phyloP scores from a whole-genome alignment of 352 stramenopile species.

The Pythium aquatile region DNA sequence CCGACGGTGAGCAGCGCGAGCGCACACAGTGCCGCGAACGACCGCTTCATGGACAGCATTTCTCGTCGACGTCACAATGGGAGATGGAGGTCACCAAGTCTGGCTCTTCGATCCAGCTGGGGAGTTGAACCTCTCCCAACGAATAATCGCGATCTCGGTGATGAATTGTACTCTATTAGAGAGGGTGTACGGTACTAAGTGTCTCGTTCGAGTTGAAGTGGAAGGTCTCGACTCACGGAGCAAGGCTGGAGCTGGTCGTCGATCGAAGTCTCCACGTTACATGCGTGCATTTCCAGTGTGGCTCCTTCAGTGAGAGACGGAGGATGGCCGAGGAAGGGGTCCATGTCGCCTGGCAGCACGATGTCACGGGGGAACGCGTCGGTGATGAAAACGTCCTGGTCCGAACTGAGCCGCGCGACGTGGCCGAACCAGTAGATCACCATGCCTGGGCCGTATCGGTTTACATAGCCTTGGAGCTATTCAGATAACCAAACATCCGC shows the following conservation, averaged over 20 bases:
- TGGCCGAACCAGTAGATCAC: constrained; percentile 89
- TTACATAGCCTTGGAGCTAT: constrained; percentile 78
- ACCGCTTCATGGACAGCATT: constrained; percentile 13
- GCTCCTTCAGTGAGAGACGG: neutral
- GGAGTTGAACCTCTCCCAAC: neutral
- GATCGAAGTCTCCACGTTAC: constrained; percentile 19
- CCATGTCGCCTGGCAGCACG: constrained; percentile 50
- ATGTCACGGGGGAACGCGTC: constrained; percentile 55
- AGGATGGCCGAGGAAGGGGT: constrained; percentile 31
- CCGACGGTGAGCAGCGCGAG: constrained; percentile 17
- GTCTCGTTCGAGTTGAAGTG: neutral
- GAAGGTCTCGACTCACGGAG: neutral
- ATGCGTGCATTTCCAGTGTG: constrained; percentile 1
- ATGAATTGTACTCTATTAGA: neutral
- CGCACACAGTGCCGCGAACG: constrained; percentile 10
- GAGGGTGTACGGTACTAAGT: neutral
- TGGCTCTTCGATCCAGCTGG: constrained; percentile 8
- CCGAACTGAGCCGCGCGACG: constrained; percentile 49
- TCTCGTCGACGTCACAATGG: neutral
- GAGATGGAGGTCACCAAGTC: neutral
- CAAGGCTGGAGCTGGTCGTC: constrained; percentile 21
- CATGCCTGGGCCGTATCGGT: constrained; percentile 82
- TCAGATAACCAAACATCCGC: no score
- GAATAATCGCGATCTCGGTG: neutral
- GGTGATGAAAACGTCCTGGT: constrained; percentile 63